Conservation (phyloP, 2,329 filamentous ascomycete genomes). For the Colletotrichum falcatum region DNA sequence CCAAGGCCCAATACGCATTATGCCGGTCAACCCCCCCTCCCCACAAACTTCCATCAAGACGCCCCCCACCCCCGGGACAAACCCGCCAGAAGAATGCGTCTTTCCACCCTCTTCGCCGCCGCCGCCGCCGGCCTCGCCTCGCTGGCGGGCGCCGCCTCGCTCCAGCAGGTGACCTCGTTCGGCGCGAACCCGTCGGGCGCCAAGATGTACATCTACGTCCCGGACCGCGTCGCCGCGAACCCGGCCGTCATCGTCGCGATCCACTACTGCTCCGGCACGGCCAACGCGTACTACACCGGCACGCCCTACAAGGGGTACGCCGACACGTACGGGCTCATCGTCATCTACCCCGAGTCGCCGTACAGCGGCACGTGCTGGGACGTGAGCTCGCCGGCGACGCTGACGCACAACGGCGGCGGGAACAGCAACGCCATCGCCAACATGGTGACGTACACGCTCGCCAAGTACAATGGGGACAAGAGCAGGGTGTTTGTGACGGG, state of each 20-base stretch:
- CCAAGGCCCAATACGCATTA: no score
- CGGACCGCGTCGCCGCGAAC: constrained; percentile 48
- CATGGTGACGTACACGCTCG: constrained; percentile 69
- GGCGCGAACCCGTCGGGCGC: constrained; percentile 48
- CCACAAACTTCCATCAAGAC: background rate
- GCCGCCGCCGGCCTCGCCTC: constrained; percentile 26
- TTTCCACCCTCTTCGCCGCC: constrained; percentile 9
- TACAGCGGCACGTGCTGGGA: constrained; percentile 69
- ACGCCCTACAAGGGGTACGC: constrained; percentile 61
- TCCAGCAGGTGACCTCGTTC: constrained; percentile 55
- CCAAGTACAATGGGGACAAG: constrained; percentile 63
- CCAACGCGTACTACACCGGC: constrained; percentile 59
- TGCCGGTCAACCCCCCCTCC: no score
- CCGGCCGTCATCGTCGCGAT: constrained; percentile 63
- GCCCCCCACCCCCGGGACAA: background rate
- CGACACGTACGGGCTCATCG: constrained; percentile 57
- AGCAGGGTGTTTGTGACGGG: constrained; percentile 67
- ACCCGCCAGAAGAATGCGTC: constrained; percentile 6
- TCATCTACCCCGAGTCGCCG: constrained; percentile 67
- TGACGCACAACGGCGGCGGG: constrained; percentile 68
- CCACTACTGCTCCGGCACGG: constrained; percentile 66
- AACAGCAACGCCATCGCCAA: constrained; percentile 68
- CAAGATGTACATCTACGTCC: constrained; percentile 48
- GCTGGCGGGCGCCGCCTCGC: constrained; percentile 44
- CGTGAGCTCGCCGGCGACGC: constrained; percentile 61